Evolutionary conservation across 129 eudicot species (phyloP).

Genomic region (Erigeron canadensis): DNA sequence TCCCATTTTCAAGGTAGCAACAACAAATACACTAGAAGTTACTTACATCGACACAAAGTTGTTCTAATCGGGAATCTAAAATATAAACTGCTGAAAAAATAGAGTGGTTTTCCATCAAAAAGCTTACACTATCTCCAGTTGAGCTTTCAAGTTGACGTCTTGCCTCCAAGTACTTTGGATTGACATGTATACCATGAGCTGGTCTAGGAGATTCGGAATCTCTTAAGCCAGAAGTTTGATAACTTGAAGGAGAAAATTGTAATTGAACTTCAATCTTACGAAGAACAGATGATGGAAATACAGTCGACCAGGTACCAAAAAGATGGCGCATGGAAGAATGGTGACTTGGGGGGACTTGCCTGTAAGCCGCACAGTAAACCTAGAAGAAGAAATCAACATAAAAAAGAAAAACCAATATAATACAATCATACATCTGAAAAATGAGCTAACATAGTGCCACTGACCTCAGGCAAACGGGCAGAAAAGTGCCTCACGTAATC

Average conservation of each 20-base stretch:
- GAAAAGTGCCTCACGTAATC: conserved; percentile 78
- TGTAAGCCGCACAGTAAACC: conserved; percentile 89
- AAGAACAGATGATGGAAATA: conserved; percentile 77
- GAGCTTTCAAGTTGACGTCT: conserved; percentile 64
- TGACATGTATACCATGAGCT: conserved; percentile 96
- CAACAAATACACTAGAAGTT: conserved; percentile 4
- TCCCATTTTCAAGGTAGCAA: not conserved
- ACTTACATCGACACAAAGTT: conserved; percentile 20
- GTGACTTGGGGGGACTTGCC: conserved; percentile 71
- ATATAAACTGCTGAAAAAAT: conserved; percentile 23
- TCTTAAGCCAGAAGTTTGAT: conserved; percentile 51
- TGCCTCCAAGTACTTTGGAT: conserved; percentile 90
- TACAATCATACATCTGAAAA: conserved; percentile 4
- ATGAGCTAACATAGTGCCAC: conserved; percentile 9
- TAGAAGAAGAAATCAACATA: conserved; percentile 21
- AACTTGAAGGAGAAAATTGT: conserved; percentile 53
- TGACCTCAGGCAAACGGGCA: conserved; percentile 85
- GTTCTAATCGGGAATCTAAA: conserved; percentile 4
- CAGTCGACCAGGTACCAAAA: conserved; percentile 90
- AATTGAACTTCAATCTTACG: conserved; percentile 62
- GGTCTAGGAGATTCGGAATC: conserved; percentile 94
- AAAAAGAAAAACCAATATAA: not conserved
- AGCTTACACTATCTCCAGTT: conserved; percentile 58
- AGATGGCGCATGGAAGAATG: conserved; percentile 88
- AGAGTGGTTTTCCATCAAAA: conserved; percentile 24